Percentiles rank a stretch among this genome's conserved stretches.
These are phyloP conservation scores for Rhynchospora tenuis DNA, from an alignment of 176 grass and related monocot species.

Conservation along the genomic window DNA sequence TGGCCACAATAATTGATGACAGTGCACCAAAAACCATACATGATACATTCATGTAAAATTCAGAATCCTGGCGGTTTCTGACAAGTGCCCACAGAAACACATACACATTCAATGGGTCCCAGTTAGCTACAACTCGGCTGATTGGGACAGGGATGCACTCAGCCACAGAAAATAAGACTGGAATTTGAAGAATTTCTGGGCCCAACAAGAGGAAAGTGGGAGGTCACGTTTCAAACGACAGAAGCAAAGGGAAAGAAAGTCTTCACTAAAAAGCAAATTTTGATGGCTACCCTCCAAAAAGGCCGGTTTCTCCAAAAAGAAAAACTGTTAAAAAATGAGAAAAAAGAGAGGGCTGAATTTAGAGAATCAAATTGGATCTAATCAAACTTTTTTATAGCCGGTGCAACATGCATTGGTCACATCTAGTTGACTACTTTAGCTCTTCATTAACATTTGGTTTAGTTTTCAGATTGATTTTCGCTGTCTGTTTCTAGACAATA, in stretches of 20 bases:
- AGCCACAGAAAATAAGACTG: background rate
- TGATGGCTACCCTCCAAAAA: slow-evolving; percentile 15
- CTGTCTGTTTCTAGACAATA: background rate
- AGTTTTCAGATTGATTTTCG: background rate
- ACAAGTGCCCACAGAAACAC: background rate
- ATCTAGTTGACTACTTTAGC: slow-evolving; percentile 5
- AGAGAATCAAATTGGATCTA: slow-evolving; percentile 6
- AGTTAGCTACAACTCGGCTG: background rate
- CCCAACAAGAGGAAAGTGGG: slow-evolving; percentile 12
- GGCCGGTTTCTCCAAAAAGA: background rate
- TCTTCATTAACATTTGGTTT: background rate
- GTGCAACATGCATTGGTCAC: slow-evolving; percentile 13
- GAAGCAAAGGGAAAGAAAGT: slow-evolving; percentile 5
- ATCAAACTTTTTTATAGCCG: slow-evolving; percentile 6
- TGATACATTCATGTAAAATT: background rate
- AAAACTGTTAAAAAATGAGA: background rate
- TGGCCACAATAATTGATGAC: slow-evolving; percentile 12
- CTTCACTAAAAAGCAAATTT: slow-evolving; percentile 17
- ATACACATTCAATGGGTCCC: background rate
- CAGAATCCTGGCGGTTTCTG: background rate
- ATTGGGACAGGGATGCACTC: background rate
- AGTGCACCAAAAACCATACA: slow-evolving; percentile 1
- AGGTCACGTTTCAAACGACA: slow-evolving; percentile 19
- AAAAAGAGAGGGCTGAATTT: background rate
- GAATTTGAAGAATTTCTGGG: background rate